A percentile compares a stretch with the other conserved stretches of the same genome.
Evolutionary conservation across 345 rosid species (phyloP).

Genomic region (Populus simonii): DNA sequence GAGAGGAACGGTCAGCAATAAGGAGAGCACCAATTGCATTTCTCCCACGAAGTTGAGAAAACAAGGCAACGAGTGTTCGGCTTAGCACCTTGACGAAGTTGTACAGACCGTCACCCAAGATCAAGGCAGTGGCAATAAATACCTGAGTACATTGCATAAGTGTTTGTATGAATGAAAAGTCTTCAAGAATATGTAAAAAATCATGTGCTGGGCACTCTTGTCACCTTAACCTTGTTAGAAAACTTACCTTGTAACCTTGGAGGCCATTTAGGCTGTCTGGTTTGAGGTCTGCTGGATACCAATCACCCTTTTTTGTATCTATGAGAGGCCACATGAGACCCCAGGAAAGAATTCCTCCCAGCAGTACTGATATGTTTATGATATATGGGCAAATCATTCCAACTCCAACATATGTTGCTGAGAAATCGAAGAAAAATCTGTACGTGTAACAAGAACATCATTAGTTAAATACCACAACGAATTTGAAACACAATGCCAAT

Average conservation of each 20-base stretch:
- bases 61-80: conserved; percentile 15
- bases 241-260: conserved; percentile 29
- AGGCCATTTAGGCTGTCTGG: conserved; percentile 19
- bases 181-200: not conserved
- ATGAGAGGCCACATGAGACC: conserved; percentile 39
- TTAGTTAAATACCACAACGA: not conserved
- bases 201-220: not conserved
- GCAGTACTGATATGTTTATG: conserved; percentile 24
- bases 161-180: not conserved
- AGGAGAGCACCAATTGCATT: conserved; percentile 6
- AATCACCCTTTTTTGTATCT: conserved; percentile 18
- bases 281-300: conserved; percentile 20
- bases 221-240: too few relatives aligned
- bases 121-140: conserved; percentile 31
- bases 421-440: conserved; percentile 47
- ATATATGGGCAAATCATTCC: conserved; percentile 37
- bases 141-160: conserved; percentile 17
- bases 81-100: conserved; percentile 30
- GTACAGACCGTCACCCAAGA: conserved; percentile 34
- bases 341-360: conserved; percentile 35
- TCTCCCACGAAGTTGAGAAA: conserved; percentile 9
- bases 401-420: conserved; percentile 32
- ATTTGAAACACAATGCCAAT: not conserved
- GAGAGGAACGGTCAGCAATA: not conserved
- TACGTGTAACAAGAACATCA: not conserved